Evolutionary conservation across 257 asterid genomes (phyloP).

Genomic region (Oldenlandia corymbosa): DNA sequence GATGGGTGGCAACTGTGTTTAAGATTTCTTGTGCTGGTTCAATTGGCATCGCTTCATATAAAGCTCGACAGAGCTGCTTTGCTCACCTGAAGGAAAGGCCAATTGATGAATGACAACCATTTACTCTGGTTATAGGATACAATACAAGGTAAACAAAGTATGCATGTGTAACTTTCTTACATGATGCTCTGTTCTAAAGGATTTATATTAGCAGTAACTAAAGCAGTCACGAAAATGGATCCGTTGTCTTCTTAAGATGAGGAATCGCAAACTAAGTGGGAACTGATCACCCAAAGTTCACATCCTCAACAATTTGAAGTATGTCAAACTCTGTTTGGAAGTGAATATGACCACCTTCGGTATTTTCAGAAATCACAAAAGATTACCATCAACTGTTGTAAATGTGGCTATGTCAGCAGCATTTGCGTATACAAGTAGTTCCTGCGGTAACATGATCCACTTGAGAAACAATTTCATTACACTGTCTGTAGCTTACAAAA

Average conservation of each 20-base stretch:
- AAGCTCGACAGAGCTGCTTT: conserved; percentile 21
- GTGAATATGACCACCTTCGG: not conserved
- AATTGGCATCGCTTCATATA: conserved; percentile 15
- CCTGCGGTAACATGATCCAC: conserved; percentile 76
- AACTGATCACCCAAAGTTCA: conserved; percentile 26
- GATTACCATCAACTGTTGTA: conserved; percentile 7
- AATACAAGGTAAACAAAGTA: no score
- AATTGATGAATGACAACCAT: no score
- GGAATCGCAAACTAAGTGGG: conserved; percentile 25
- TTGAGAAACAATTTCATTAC: conserved; percentile 9
- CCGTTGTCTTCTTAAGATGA: conserved; percentile 20
- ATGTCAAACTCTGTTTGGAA: not conserved
- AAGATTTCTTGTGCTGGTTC: conserved; percentile 20
- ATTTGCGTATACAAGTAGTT: conserved; percentile 28
- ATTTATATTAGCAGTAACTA: conserved; percentile 6
- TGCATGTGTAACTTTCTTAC: not conserved
- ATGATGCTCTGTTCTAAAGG: conserved; percentile 9
- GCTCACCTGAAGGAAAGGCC: conserved; percentile 27
- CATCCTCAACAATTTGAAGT: conserved; percentile 12
- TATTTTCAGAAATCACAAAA: no score
- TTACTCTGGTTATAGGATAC: no score
- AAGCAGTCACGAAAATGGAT: conserved; percentile 19
- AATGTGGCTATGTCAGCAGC: conserved; percentile 31
- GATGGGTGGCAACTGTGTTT: conserved; percentile 22
- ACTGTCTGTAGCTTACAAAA: no score